Percentiles rank a stretch among this genome's conserved stretches.
Conservation (phyloP, 2,329 filamentous ascomycete genomes). For the Dichotomopilus funicola region DNA sequence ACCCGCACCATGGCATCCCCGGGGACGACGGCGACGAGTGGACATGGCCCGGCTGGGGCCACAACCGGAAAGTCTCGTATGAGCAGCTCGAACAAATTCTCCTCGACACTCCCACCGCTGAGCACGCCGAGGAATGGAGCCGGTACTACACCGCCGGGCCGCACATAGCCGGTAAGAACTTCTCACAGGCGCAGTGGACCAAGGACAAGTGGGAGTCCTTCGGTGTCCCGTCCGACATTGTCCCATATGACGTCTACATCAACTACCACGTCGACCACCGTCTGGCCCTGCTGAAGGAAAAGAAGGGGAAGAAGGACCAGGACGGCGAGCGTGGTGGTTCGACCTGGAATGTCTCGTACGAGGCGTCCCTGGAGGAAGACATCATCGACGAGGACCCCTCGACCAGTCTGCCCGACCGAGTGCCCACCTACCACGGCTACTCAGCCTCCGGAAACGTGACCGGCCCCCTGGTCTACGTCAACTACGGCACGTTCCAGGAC, state of each 20-base stretch:
- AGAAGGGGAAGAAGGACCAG: constrained; percentile 20
- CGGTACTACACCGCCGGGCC: constrained; percentile 70
- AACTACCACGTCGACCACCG: constrained; percentile 71
- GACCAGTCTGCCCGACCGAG: constrained; percentile 60
- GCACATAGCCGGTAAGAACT: constrained; percentile 71
- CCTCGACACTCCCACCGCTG: constrained; percentile 50
- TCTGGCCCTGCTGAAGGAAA: constrained; percentile 55
- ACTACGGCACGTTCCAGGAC: constrained; percentile 82
- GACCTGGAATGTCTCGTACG: constrained; percentile 60
- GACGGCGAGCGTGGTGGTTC: constrained; percentile 20
- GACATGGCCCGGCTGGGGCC: constrained; percentile 25
- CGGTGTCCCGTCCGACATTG: constrained; percentile 58
- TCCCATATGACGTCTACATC: constrained; percentile 68
- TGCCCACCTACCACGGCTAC: constrained; percentile 93
- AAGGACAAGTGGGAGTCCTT: constrained; percentile 65
- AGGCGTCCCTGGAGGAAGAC: constrained; percentile 78
- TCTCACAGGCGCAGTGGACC: constrained; percentile 72
- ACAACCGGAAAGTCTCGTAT: constrained; percentile 32
- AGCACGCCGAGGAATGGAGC: constrained; percentile 63
- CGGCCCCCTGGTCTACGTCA: constrained; percentile 77
- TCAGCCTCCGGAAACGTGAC: constrained; percentile 90
- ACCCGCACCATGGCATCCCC: constrained; percentile 4
- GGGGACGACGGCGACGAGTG: constrained; percentile 23
- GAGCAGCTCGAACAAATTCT: constrained; percentile 51
- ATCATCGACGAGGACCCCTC: constrained; percentile 77